phyloP scores from a whole-genome alignment of 1,284 basidiomycete species.

The Ustilago trichophora region DNA sequence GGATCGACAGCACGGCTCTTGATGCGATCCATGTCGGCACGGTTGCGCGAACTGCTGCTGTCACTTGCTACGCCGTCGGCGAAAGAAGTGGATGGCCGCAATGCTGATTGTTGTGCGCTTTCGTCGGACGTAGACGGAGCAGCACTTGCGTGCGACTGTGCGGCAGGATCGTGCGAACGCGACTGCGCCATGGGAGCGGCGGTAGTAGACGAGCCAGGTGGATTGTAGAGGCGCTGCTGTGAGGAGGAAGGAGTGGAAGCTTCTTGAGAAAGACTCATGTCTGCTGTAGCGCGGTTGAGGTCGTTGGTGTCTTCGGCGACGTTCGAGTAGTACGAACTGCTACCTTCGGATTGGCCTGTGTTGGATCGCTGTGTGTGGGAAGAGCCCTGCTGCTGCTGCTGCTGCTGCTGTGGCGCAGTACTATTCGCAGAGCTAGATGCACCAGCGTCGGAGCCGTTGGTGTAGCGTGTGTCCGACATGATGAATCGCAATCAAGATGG shows the following conservation, averaged over 20 bases:
- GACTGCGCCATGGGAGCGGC: constrained; percentile 11
- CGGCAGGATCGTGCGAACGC: constrained; percentile 11
- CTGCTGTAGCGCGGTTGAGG: constrained; percentile 18
- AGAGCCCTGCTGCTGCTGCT: too few relatives aligned
- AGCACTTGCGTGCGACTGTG: not conserved
- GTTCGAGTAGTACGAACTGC: constrained; percentile 31
- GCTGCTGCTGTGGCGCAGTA: too few relatives aligned
- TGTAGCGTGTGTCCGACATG: constrained; percentile 14
- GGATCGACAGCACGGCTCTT: constrained; percentile 51
- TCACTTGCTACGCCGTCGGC: constrained; percentile 11
- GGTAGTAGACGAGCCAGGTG: not conserved
- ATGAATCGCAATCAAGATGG: not conserved
- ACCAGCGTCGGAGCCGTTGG: not conserved
- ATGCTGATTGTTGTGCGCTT: not conserved
- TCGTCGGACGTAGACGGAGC: not conserved
- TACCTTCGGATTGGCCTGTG: constrained; percentile 26
- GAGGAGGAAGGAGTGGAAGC: constrained; percentile 5
- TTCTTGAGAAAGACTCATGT: constrained; percentile 2
- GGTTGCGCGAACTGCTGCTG: constrained; percentile 16
- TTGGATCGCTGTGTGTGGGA: constrained; percentile 29
- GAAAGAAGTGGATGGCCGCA: constrained; percentile 37
- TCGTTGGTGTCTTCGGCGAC: constrained; percentile 5
- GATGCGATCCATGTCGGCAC: constrained; percentile 47
- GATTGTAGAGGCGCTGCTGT: constrained; percentile 10
- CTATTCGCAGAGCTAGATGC: constrained; percentile 6